Evolutionary conservation across 495 filamentous ascomycete species (phyloP), one percentile per base, ranked within the genome.

Genomic region (Talaromyces nanjingensis): DNA sequence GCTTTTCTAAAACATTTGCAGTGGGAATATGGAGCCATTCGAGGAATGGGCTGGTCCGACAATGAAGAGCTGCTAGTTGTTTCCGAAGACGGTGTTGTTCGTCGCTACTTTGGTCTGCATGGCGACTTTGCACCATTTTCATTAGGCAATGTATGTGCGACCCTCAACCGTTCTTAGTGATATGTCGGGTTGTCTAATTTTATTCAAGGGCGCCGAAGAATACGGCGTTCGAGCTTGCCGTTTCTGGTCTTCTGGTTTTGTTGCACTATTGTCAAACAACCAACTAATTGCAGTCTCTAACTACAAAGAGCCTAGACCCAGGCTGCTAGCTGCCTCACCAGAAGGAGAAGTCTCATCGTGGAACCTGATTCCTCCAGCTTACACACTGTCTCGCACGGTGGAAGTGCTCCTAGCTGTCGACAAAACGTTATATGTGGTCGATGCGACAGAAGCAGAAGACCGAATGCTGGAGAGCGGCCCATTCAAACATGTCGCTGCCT

Each of bases 91-190:
- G 94, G 94, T 59, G 92, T 87, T 8, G 93, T 98, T 29, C 82
- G 92, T 63, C 93, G 90, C 71, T 98, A 98, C 71, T 91, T 89
- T 69, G 91, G 96, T 69, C 76, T 98, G 34, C 89, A 96, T 73
- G 90, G 90, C 47, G 93, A 98, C 68, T 98, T 98, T 73, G 91
- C 87, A 2, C 92, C 96, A 65, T 98, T 98, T 74, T 91, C 90
- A n/a, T 81, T 98, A 2, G 94, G 94, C 49, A 88, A 93, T 79
- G 92, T 89, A 76, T 65, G 77, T 60, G 25, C 11, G 37, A 4
- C n/a, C n/a, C n/a, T n/a, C n/a, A n/a, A n/a, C n/a, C n/a, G 0
- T 20, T 27, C 3, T 27, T 1, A 34, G 9, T 14, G 27, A 56
- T 42, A n/a, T n/a, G n/a, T n/a, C n/a, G n/a, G n/a, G n/a, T 39